phyloP scores from a whole-genome alignment of 2,329 filamentous ascomycete genomes.

The Sphaerulina musiva region DNA sequence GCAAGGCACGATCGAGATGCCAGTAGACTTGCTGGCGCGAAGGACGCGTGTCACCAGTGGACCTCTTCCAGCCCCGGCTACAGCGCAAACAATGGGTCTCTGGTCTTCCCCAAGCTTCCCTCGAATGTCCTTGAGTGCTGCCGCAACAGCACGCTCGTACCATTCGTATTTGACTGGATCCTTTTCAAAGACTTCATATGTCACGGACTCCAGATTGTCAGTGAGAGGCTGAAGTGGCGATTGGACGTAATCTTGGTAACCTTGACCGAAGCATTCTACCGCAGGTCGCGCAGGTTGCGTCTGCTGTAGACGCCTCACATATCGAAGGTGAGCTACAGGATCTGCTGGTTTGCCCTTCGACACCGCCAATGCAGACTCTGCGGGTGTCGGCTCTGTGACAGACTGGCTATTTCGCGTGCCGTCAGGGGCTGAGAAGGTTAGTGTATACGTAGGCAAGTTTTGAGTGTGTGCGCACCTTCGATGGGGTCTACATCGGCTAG shows the following conservation, averaged over 20 bases:
- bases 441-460: background rate
- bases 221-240: constrained; percentile 89
- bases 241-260: constrained; percentile 91
- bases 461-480: constrained; percentile 1
- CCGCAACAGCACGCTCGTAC: constrained; percentile 78
- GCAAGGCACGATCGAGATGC: constrained; percentile 77
- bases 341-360: constrained; percentile 43
- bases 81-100: constrained; percentile 72
- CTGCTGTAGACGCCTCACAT: constrained; percentile 75
- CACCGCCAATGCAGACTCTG: constrained; percentile 51
- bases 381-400: constrained; percentile 53
- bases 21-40: constrained; percentile 67
- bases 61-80: constrained; percentile 87
- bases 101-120: constrained; percentile 66
- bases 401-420: background rate
- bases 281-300: constrained; percentile 63
- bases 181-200: constrained; percentile 97
- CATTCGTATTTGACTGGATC: constrained; percentile 97
- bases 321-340: constrained; percentile 63
- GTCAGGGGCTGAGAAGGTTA: background rate
- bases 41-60: constrained; percentile 84
- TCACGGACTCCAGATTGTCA: constrained; percentile 93
- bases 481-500: constrained; percentile 53
- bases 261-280: constrained; percentile 61
- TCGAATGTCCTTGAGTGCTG: constrained; percentile 77